phyloP scores from a whole-genome alignment of 345 rosid species.

The Citrus australasica region DNA sequence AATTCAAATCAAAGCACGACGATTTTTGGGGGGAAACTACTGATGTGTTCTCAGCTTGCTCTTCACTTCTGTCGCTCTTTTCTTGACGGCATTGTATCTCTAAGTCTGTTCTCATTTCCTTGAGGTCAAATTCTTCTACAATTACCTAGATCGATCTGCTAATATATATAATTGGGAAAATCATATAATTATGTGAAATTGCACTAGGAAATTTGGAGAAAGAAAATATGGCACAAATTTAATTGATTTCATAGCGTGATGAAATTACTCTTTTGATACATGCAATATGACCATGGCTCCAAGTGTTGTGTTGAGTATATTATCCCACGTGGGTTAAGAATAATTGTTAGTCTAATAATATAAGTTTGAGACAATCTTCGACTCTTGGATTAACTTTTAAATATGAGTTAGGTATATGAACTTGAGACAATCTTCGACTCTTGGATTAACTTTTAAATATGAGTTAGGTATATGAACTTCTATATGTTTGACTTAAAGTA shows the following conservation, averaged over 20 bases:
- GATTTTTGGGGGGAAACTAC: constrained; percentile 26
- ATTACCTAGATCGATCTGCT: background rate
- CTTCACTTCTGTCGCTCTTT: constrained; percentile 15
- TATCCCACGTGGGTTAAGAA: too few relatives aligned
- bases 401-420: too few relatives aligned
- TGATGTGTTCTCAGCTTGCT: constrained; percentile 24
- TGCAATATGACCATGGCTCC: background rate
- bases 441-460: too few relatives aligned
- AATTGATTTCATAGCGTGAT: background rate
- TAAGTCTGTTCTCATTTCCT: constrained; percentile 14
- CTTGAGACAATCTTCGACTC: too few relatives aligned
- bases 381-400: too few relatives aligned
- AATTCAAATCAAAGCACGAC: constrained; percentile 38
- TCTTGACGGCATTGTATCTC: constrained; percentile 10
- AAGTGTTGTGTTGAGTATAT: background rate
- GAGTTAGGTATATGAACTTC: too few relatives aligned
- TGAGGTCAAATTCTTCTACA: background rate
- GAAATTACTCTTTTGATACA: background rate
- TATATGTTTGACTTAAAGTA: too few relatives aligned
- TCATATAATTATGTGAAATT: background rate
- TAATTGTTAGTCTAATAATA: background rate
- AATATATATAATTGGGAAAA: background rate
- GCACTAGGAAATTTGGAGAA: background rate
- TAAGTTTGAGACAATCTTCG: too few relatives aligned
- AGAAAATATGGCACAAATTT: background rate